Conservation (phyloP, 2,329 filamentous ascomycete genomes). For the Cryphonectria parasitica region DNA sequence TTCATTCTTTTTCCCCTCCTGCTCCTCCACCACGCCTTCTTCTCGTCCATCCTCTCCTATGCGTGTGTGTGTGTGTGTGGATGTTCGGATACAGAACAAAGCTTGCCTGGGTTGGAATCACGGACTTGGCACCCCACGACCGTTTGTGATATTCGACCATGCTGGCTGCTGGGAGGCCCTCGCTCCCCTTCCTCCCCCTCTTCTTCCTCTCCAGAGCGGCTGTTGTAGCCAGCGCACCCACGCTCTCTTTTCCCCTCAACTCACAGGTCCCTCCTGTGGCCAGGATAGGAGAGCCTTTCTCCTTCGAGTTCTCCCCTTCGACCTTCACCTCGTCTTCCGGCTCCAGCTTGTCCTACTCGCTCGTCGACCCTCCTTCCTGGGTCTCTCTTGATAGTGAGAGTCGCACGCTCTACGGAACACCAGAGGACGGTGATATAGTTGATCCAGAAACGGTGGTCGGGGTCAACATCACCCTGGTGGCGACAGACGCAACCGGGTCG, state of each 20-base stretch:
- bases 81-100: slow-evolving; percentile 7
- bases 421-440: slow-evolving; percentile 53
- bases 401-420: slow-evolving; percentile 73
- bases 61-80: not conserved
- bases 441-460: slow-evolving; percentile 57
- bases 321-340: slow-evolving; percentile 69
- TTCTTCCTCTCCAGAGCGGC: slow-evolving; percentile 39
- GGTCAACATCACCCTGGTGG: slow-evolving; percentile 67
- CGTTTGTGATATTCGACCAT: slow-evolving; percentile 26
- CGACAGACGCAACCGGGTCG: slow-evolving; percentile 68
- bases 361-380: slow-evolving; percentile 72
- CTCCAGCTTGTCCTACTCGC: slow-evolving; percentile 65
- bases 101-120: slow-evolving; percentile 17
- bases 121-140: slow-evolving; percentile 19
- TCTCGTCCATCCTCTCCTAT: not conserved
- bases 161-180: slow-evolving; percentile 16
- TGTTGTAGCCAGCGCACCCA: slow-evolving; percentile 43
- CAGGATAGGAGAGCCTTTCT: slow-evolving; percentile 67
- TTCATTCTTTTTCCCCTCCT: not conserved
- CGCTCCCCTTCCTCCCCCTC: slow-evolving; percentile 33
- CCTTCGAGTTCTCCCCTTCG: slow-evolving; percentile 70
- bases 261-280: slow-evolving; percentile 83
- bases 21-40: not conserved
- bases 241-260: slow-evolving; percentile 73
- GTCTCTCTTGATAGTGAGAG: slow-evolving; percentile 68